Conservation (phyloP, 2,329 filamentous ascomycete genomes). For the Cordyceps tenuipes region DNA sequence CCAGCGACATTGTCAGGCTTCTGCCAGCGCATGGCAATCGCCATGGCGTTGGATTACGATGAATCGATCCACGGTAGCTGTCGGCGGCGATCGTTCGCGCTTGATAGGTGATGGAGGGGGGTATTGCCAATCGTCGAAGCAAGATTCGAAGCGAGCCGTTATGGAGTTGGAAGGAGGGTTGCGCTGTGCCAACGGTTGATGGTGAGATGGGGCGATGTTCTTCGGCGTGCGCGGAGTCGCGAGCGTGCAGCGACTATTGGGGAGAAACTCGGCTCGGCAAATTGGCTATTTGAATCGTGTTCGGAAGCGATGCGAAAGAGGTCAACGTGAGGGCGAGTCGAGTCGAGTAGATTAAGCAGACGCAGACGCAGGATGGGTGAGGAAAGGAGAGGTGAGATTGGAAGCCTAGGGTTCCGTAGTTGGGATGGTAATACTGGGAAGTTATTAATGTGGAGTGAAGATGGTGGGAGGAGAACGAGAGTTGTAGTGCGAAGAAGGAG, state of each 20-base stretch:
- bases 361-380: neutral
- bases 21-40: conserved; percentile 60
- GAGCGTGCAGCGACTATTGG: neutral
- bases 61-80: conserved; percentile 40
- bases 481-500: neutral
- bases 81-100: conserved; percentile 10
- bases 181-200: conserved; percentile 2
- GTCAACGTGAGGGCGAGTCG: neutral
- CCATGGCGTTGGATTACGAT: conserved; percentile 45
- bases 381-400: conserved; percentile 6
- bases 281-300: neutral
- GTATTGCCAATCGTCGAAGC: conserved; percentile 1
- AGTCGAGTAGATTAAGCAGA: neutral
- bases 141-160: neutral
- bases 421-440: neutral
- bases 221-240: conserved; percentile 1
- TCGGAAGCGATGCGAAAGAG: neutral
- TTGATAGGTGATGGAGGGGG: neutral
- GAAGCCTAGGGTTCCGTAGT: neutral
- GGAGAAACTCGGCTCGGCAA: neutral
- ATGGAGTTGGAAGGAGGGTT: neutral
- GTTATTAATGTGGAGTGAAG: conserved; percentile 11
- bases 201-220: conserved; percentile 8
- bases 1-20: conserved; percentile 70
- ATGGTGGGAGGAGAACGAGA: conserved; percentile 8